A percentile compares a stretch with the other conserved stretches of the same genome.
These are phyloP conservation scores for Lipomyces starkeyi DNA, from an alignment of 805 yeast genomes.

Conservation along the genomic window DNA sequence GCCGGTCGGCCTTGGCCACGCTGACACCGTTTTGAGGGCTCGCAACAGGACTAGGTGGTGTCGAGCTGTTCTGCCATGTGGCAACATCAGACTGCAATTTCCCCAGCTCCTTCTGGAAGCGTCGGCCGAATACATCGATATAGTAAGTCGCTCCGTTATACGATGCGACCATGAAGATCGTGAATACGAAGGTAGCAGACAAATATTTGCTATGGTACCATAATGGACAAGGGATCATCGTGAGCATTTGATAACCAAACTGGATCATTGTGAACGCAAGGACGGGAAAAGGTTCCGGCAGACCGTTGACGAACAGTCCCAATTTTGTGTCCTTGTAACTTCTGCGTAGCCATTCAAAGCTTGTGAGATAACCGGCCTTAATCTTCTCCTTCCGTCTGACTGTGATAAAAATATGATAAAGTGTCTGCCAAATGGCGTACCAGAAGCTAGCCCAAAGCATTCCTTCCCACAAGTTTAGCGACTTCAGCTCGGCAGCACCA, in stretches of 20 bases:
- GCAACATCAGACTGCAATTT: slow-evolving; percentile 74
- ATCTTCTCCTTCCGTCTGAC: slow-evolving; percentile 78
- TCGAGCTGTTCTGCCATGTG: slow-evolving; percentile 44
- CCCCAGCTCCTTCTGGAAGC: slow-evolving; percentile 83
- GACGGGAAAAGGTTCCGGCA: slow-evolving; percentile 87
- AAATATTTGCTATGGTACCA: slow-evolving; percentile 75
- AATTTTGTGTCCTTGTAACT: slow-evolving; percentile 66
- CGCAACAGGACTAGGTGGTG: slow-evolving; percentile 30
- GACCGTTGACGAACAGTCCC: slow-evolving; percentile 77
- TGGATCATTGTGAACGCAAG: slow-evolving; percentile 85
- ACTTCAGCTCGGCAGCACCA: slow-evolving; percentile 71
- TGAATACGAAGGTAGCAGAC: slow-evolving; percentile 68
- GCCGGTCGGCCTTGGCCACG: neutral
- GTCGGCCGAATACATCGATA: slow-evolving; percentile 87
- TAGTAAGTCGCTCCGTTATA: slow-evolving; percentile 96
- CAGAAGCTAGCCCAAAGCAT: slow-evolving; percentile 78
- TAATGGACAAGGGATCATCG: slow-evolving; percentile 90
- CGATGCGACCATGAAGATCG: slow-evolving; percentile 79
- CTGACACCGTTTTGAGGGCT: slow-evolving; percentile 13
- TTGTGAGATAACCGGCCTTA: slow-evolving; percentile 82
- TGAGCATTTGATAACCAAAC: slow-evolving; percentile 79
- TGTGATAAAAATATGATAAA: slow-evolving; percentile 91
- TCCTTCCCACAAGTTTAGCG: slow-evolving; percentile 75
- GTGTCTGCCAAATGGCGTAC: slow-evolving; percentile 87
- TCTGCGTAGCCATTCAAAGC: slow-evolving; percentile 82